Conservation (phyloP, 2,329 filamentous ascomycete genomes). For the Ceratocystis variospora region DNA sequence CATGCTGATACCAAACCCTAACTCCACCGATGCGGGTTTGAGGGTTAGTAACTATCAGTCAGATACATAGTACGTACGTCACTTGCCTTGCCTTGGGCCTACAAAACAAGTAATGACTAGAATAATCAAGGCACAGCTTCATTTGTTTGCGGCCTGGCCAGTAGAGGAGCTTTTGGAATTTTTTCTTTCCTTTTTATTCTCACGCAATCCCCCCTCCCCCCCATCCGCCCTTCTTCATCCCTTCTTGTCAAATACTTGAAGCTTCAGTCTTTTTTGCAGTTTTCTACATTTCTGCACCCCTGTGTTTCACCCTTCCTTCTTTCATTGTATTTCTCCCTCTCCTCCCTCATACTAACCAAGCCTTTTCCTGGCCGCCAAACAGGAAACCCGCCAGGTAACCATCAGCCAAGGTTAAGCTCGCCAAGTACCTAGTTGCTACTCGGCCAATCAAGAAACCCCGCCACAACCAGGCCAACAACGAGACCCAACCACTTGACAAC, state of each 20-base stretch:
- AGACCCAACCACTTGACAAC: neutral
- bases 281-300: neutral
- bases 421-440: neutral
- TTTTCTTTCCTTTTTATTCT: neutral
- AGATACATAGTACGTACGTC: neutral
- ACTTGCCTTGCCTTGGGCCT: neutral
- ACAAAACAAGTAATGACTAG: neutral
- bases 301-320: neutral
- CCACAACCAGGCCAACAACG: neutral
- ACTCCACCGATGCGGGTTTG: too few relatives aligned
- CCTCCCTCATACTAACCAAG: too few relatives aligned
- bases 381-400: neutral
- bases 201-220: neutral
- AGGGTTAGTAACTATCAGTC: neutral
- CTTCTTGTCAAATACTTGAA: neutral
- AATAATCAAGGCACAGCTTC: neutral
- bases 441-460: neutral
- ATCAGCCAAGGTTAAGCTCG: neutral
- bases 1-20: too few relatives aligned
- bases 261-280: neutral
- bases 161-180: neutral
- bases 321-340: neutral
- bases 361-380: neutral
- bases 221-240: neutral
- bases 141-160: neutral